Percentiles rank a stretch among this genome's conserved stretches.
Conservation (phyloP, 495 filamentous ascomycete species). For the Delitschia confertaspora region DNA sequence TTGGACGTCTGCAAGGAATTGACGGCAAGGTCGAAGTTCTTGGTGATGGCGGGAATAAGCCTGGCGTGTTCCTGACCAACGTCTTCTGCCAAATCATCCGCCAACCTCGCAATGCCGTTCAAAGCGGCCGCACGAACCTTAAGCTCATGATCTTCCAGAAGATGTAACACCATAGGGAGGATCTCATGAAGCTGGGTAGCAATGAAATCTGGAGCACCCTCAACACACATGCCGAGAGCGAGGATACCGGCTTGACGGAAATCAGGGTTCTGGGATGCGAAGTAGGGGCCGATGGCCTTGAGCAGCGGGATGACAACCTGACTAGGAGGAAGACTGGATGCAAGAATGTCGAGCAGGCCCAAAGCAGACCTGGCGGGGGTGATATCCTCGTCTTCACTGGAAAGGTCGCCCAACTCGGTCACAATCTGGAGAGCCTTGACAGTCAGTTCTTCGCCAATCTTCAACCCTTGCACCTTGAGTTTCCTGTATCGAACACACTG, state of each 20-base stretch:
- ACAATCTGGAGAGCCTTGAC: slow-evolving; percentile 76
- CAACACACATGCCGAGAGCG: slow-evolving; percentile 85
- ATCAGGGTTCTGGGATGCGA: slow-evolving; percentile 59
- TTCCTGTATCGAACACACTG: slow-evolving; percentile 85
- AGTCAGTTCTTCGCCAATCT: slow-evolving; percentile 76
- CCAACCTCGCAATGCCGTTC: slow-evolving; percentile 75
- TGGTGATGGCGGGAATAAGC: slow-evolving; percentile 72
- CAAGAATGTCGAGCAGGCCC: slow-evolving; percentile 78
- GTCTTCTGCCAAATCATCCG: slow-evolving; percentile 87
- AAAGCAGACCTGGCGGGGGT: slow-evolving; percentile 84
- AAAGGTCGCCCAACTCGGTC: slow-evolving; percentile 69
- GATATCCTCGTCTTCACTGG: slow-evolving; percentile 71
- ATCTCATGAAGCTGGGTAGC: slow-evolving; percentile 78
- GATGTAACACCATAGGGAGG: slow-evolving; percentile 74
- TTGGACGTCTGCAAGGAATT: slow-evolving; percentile 38
- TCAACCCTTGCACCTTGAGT: slow-evolving; percentile 85
- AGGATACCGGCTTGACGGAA: slow-evolving; percentile 84
- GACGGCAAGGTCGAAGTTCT: slow-evolving; percentile 77
- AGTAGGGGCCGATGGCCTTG: slow-evolving; percentile 71
- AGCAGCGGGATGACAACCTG: slow-evolving; percentile 92
- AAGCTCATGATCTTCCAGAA: slow-evolving; percentile 72
- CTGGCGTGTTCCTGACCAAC: slow-evolving; percentile 71
- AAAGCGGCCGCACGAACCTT: slow-evolving; percentile 80
- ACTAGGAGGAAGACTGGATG: slow-evolving; percentile 77
- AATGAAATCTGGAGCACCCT: slow-evolving; percentile 94